Evolutionary conservation across 345 rosid species (phyloP).

Genomic region (Chamaenerion angustifolium): DNA sequence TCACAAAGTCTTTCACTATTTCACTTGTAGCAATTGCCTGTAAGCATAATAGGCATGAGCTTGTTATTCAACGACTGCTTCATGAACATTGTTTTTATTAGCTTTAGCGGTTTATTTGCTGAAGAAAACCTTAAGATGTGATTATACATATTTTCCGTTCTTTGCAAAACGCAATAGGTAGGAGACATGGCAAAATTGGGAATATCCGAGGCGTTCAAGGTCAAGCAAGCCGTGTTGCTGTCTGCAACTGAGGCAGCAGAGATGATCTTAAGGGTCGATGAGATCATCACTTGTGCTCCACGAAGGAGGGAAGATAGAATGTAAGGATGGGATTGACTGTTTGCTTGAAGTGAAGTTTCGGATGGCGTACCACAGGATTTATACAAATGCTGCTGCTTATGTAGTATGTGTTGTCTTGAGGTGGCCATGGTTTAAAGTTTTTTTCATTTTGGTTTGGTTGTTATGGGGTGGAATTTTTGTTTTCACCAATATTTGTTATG

Average conservation of each 20-base stretch:
- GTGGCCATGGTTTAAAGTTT: too few species aligned
- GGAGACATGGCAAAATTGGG: constrained; percentile 86
- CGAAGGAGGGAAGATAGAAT: constrained; percentile 52
- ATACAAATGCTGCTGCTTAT: too few species aligned
- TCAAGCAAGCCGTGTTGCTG: constrained; percentile 81
- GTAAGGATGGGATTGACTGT: constrained; percentile 15
- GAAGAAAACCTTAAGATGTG: background rate
- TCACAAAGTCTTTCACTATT: too few species aligned
- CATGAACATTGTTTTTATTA: background rate
- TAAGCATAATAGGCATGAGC: too few species aligned
- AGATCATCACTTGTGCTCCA: constrained; percentile 36
- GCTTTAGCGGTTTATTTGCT: background rate
- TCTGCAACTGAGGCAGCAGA: constrained; percentile 94
- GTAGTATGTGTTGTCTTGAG: too few species aligned
- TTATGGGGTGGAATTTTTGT: too few species aligned
- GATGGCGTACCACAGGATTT: too few species aligned
- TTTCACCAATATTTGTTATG: too few species aligned
- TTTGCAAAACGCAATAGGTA: constrained; percentile 26
- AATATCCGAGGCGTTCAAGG: constrained; percentile 84
- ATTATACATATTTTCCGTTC: background rate
- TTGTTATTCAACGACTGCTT: too few species aligned
- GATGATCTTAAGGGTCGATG: constrained; percentile 42
- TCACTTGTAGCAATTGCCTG: too few species aligned
- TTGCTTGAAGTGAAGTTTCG: too few species aligned
- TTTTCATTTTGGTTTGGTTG: too few species aligned